A percentile compares a stretch with the other conserved stretches of the same genome.
Conservation (phyloP, 257 asterid genomes). For the Solanum arcanum region DNA sequence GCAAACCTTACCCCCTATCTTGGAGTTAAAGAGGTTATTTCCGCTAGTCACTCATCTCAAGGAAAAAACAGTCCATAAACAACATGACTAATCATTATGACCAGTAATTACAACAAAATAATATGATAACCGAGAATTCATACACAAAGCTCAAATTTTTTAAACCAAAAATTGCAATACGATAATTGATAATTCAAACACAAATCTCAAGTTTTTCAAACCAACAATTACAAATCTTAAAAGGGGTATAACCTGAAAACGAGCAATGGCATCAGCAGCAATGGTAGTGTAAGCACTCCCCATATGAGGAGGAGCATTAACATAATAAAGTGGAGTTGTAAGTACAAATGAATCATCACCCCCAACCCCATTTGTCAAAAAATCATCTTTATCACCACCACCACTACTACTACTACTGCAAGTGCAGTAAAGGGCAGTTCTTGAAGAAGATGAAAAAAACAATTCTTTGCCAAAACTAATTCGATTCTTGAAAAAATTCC, state of each 20-base stretch:
- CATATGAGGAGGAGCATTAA: slow-evolving; percentile 97
- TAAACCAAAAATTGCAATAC: background rate
- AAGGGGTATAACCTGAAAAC: slow-evolving; percentile 62
- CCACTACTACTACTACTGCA: slow-evolving; percentile 13
- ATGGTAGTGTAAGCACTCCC: slow-evolving; percentile 98
- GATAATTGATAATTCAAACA: background rate
- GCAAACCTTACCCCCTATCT: background rate
- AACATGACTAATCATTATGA: background rate
- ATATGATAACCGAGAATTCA: background rate
- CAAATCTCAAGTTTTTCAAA: background rate
- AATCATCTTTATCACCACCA: slow-evolving; percentile 20
- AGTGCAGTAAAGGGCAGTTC: slow-evolving; percentile 35
- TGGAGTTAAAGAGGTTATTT: background rate
- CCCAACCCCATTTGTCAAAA: background rate
- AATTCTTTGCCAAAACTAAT: background rate
- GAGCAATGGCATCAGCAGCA: slow-evolving; percentile 92
- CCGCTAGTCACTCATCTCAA: background rate
- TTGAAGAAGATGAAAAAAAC: slow-evolving; percentile 1
- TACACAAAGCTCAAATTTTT: background rate
- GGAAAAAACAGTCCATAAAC: background rate
- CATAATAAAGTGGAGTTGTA: slow-evolving; percentile 95
- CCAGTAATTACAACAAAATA: background rate
- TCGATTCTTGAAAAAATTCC: slow-evolving; percentile 14
- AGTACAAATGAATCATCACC: slow-evolving; percentile 21
- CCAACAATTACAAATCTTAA: background rate